phyloP scores from a whole-genome alignment of 805 yeast species.

The Candida ulmi region DNA sequence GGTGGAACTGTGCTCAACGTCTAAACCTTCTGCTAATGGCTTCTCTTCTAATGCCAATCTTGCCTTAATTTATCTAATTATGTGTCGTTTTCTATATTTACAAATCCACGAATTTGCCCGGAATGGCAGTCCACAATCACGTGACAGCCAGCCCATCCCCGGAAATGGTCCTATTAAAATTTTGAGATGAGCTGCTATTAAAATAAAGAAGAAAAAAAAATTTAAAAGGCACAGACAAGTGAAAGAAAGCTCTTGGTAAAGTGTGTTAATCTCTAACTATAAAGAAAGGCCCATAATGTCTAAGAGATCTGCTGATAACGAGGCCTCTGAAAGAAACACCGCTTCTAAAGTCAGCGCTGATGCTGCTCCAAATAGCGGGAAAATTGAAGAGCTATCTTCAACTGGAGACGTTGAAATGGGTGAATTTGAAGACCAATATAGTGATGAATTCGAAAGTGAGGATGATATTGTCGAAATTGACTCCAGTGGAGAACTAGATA shows the following conservation, averaged over 20 bases:
- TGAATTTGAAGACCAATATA: conserved; percentile 82
- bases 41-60: too few species aligned
- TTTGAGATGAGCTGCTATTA: too few species aligned
- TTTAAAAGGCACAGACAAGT: neutral
- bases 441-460: conserved; percentile 90
- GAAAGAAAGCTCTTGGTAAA: neutral
- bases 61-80: too few species aligned
- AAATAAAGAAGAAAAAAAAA: neutral
- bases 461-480: conserved; percentile 84
- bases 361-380: conserved; percentile 15
- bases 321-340: conserved; percentile 16
- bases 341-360: conserved; percentile 14
- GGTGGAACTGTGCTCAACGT: neutral
- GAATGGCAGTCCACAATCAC: neutral
- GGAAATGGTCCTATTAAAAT: too few species aligned
- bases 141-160: too few species aligned
- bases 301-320: conserved; percentile 22
- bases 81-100: neutral
- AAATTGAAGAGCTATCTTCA: conserved; percentile 22
- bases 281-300: conserved; percentile 14
- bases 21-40: too few species aligned
- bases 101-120: too few species aligned
- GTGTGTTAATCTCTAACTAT: neutral
- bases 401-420: conserved; percentile 52
- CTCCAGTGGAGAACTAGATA: conserved; percentile 45